phyloP scores from a whole-genome alignment of 176 grass and related monocot genomes.

The Zea luxurians region DNA sequence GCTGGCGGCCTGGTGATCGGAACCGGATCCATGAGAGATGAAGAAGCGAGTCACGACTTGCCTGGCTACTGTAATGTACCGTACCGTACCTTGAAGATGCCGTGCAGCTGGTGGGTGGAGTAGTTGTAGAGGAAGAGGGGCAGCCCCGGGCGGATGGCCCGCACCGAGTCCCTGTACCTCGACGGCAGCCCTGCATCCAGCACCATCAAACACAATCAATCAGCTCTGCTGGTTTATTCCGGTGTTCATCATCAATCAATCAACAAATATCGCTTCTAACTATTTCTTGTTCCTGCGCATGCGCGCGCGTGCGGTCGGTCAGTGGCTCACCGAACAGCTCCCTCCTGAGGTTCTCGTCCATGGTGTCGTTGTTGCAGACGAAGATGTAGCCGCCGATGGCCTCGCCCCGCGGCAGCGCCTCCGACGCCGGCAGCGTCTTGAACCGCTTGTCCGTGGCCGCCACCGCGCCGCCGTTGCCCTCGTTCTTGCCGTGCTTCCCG shows the following conservation, averaged over 20 bases:
- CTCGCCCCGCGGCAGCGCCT: constrained; percentile 78
- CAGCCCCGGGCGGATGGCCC: constrained; percentile 86
- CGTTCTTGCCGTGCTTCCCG: constrained; percentile 37
- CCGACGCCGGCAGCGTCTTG: constrained; percentile 88
- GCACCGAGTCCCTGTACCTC: constrained; percentile 92
- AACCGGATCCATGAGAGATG: background rate
- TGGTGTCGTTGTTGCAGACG: constrained; percentile 99
- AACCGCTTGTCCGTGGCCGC: constrained; percentile 76
- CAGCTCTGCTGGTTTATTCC: background rate
- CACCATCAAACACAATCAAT: background rate
- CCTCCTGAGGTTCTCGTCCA: constrained; percentile 93
- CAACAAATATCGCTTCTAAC: no score
- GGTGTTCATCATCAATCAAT: background rate
- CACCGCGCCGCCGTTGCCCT: constrained; percentile 13
- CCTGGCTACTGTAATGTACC: no score
- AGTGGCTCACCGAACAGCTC: constrained; percentile 79
- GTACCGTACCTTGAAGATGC: constrained; percentile 75
- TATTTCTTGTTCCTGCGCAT: no score
- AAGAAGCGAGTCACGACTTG: background rate
- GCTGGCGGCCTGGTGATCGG: constrained; percentile 61
- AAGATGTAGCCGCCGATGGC: constrained; percentile 95
- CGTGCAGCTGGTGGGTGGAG: constrained; percentile 97
- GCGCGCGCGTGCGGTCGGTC: no score
- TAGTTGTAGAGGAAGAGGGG: constrained; percentile 99
- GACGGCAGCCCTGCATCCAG: constrained; percentile 59